Evolutionary conservation across 805 yeast genomes (phyloP).

Genomic region (Isabelozyma pseudorhagii): DNA sequence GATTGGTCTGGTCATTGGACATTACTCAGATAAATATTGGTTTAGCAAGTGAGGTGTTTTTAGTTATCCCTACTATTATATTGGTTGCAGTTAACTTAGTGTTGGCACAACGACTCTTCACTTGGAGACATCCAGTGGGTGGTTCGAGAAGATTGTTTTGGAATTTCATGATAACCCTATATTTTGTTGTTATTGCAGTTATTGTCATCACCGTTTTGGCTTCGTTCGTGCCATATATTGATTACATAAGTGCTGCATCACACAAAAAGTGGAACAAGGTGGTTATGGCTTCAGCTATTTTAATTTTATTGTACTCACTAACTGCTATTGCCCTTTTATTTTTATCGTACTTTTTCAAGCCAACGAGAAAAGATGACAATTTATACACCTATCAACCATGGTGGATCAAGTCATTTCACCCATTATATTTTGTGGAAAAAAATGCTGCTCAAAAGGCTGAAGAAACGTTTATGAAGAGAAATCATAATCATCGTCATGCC

Average conservation of each 20-base stretch:
- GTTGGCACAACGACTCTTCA: slow-evolving; percentile 20
- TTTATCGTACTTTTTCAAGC: slow-evolving; percentile 15
- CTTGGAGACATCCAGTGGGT: slow-evolving; percentile 24
- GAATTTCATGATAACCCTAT: slow-evolving; percentile 14
- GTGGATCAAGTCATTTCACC: slow-evolving; percentile 19
- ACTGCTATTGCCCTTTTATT: slow-evolving; percentile 13
- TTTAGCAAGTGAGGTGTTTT: slow-evolving; percentile 12
- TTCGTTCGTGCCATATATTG: slow-evolving; percentile 13
- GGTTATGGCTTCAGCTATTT: slow-evolving; percentile 15
- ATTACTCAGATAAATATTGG: slow-evolving; percentile 11
- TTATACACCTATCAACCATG: slow-evolving; percentile 21
- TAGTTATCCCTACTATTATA: slow-evolving; percentile 13
- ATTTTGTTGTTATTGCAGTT: slow-evolving; percentile 11
- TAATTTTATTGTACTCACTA: slow-evolving; percentile 11
- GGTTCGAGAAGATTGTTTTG: slow-evolving; percentile 18
- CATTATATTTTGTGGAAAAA: slow-evolving; percentile 15
- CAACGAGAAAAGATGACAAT: slow-evolving; percentile 16
- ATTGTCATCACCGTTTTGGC: slow-evolving; percentile 13
- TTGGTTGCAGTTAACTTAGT: slow-evolving; percentile 16
- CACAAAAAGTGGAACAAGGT: slow-evolving; percentile 12
- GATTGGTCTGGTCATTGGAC: slow-evolving; percentile 14
- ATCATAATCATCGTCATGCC: slow-evolving; percentile 18
- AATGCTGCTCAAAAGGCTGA: slow-evolving; percentile 17
- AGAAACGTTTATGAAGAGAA: slow-evolving; percentile 16
- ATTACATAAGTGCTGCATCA: slow-evolving; percentile 7